phyloP scores from a whole-genome alignment of 1,284 basidiomycete genomes.

The Pterulicium gracile region DNA sequence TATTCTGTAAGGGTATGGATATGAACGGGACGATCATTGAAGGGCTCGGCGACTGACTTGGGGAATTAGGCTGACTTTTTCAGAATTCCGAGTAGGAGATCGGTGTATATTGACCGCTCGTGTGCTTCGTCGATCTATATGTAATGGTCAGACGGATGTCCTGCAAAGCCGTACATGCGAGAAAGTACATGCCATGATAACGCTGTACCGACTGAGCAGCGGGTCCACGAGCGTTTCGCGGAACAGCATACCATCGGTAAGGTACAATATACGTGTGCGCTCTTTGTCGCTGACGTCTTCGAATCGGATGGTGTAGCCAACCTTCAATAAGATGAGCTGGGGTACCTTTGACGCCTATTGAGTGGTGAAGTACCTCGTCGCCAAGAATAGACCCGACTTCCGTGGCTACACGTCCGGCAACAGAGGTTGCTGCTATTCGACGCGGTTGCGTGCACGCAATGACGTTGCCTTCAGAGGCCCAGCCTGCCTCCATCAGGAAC shows the following conservation, averaged over 20 bases:
- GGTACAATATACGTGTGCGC: constrained; percentile 86
- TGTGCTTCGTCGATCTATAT: constrained; percentile 91
- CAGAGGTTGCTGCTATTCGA: constrained; percentile 90
- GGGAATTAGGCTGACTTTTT: constrained; percentile 57
- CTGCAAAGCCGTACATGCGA: constrained; percentile 4
- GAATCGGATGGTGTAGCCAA: constrained; percentile 96
- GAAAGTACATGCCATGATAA: constrained; percentile 71
- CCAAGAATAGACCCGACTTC: constrained; percentile 87
- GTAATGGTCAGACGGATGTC: constrained; percentile 11
- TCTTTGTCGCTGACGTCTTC: constrained; percentile 83
- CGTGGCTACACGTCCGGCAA: constrained; percentile 81
- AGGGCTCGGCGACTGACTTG: neutral
- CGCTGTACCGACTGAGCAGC: constrained; percentile 82
- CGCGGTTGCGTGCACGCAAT: constrained; percentile 93
- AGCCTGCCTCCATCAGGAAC: constrained; percentile 85
- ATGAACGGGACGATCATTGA: constrained; percentile 16
- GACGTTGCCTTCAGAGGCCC: constrained; percentile 70
- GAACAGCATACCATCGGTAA: constrained; percentile 98
- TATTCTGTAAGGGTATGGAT: constrained; percentile 43
- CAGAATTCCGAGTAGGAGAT: constrained; percentile 83
- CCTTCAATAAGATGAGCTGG: constrained; percentile 31
- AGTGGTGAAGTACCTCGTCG: constrained; percentile 60
- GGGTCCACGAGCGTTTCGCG: constrained; percentile 89
- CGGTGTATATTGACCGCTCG: constrained; percentile 91
- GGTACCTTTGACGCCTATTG: neutral